Base-by-base conservation (phyloP, 768 basidiomycete genomes). In the Xerocomus spinulosus region DNA sequence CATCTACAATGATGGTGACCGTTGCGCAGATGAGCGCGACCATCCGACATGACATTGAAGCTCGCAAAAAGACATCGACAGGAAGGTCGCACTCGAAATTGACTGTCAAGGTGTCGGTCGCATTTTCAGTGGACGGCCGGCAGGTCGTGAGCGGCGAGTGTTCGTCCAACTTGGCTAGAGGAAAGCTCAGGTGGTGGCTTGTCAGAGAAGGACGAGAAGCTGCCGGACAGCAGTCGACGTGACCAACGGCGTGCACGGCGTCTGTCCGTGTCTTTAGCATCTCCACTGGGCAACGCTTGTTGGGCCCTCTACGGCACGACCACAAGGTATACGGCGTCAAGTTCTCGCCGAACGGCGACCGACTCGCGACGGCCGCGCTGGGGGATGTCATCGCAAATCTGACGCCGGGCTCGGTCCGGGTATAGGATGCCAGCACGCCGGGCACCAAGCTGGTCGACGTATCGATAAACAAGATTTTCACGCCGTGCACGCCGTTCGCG, bases 121-220 rank as follows among this genome's bases (percentile, higher is more conserved):
- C 46, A 18, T 54, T 54, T 30, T 42, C 39, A 2, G 18, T 32
- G 2, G 34, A 49, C 8, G 53, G 46, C 24, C 44, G 24, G 21
- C 37, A 54, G 9, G 21, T 54, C 15, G 14, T 54, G 18, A 48
- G 39, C 26, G 29, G 35, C 21, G 53, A 54, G 36, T 42, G 42
- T 25, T 33, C 45, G 15, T 18, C 17, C 13, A 29, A 36, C 28
- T 5, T 17, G 17, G 25, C 7, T 4, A 20, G 28, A 15, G 53
- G 51, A 5, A 23, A 39, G 12, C 17, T 54, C 32, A 42, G 33
- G 12, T 46, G 29, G n/a, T 54, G 23, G 23, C 12, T 26, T 9
- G 12, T 48, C 25, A 44, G 35, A 35, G 43, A 44, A 6, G 43
- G 39, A 24, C 23, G 34, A 20, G 25, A 42, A 13, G 18, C 20